Evolutionary conservation across 371 early-diverging fungal species (phyloP).

Genomic region (Syncephalis plumigaleata): DNA sequence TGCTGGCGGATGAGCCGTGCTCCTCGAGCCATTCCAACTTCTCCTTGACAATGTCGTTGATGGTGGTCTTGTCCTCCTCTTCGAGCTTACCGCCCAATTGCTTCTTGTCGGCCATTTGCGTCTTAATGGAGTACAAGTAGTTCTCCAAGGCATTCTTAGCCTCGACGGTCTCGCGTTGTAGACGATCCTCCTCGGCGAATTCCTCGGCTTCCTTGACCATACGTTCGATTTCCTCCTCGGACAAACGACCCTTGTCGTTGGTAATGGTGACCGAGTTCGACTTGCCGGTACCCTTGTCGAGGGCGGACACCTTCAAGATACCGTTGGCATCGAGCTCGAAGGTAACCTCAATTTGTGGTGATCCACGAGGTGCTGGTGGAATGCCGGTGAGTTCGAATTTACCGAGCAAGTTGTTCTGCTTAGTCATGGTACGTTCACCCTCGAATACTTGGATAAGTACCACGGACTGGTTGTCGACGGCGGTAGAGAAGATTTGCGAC

Average conservation of each 20-base stretch:
- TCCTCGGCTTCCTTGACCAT: conserved; percentile 94
- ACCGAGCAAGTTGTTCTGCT: conserved; percentile 92
- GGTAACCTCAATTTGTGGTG: conserved; percentile 95
- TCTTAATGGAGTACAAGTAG: too few relatives aligned
- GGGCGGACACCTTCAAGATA: conserved; percentile 91
- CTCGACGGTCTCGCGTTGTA: conserved; percentile 62
- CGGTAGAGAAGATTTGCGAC: conserved; percentile 96
- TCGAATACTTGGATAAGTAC: conserved; percentile 96
- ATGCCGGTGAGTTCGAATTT: conserved; percentile 94
- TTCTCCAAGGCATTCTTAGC: conserved; percentile 62
- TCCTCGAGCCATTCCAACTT: conserved; percentile 83
- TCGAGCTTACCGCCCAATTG: conserved; percentile 68
- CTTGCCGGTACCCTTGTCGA: conserved; percentile 88
- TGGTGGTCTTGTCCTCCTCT: conserved; percentile 70
- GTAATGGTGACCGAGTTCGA: conserved; percentile 94
- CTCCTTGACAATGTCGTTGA: conserved; percentile 62
- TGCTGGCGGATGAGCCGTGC: conserved; percentile 69
- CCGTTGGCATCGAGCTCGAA: conserved; percentile 97
- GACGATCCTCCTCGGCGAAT: conserved; percentile 92
- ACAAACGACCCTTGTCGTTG: conserved; percentile 95
- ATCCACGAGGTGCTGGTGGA: conserved; percentile 92
- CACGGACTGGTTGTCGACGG: conserved; percentile 94
- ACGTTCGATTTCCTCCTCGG: conserved; percentile 93
- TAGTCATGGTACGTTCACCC: conserved; percentile 93
- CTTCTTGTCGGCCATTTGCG: conserved; percentile 70